Percentiles rank a stretch among this genome's conserved stretches.
Conservation (phyloP, 1,284 basidiomycete genomes). For the Anthracocystis setariae region DNA sequence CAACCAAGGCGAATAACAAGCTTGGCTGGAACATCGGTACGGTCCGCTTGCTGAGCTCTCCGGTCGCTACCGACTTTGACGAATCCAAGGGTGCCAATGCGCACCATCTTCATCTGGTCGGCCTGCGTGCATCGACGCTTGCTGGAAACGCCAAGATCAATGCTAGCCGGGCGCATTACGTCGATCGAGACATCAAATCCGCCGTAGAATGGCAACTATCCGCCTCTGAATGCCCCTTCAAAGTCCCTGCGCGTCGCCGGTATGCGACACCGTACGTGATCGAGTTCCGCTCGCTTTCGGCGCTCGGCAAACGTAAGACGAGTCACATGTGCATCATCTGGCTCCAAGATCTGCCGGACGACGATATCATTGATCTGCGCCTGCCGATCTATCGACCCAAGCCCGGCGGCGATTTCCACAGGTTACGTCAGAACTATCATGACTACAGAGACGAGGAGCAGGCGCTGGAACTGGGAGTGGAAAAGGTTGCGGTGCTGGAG, state of each 20-base stretch:
- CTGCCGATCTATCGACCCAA: constrained; percentile 45
- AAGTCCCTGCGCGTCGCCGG: constrained; percentile 42
- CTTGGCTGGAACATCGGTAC: constrained; percentile 53
- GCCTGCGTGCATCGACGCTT: constrained; percentile 35
- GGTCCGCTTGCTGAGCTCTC: constrained; percentile 30
- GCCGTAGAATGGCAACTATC: constrained; percentile 36
- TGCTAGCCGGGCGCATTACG: constrained; percentile 11
- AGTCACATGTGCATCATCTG: constrained; percentile 46
- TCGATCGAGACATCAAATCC: constrained; percentile 9
- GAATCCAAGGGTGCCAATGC: constrained; percentile 21
- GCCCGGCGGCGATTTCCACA: constrained; percentile 38
- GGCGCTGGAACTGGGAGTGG: constrained; percentile 35
- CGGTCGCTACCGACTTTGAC: constrained; percentile 41
- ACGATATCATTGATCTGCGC: constrained; percentile 30
- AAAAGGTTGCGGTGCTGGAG: constrained; percentile 31
- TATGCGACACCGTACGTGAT: constrained; percentile 49
- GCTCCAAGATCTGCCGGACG: constrained; percentile 53
- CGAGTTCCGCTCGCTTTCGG: constrained; percentile 41
- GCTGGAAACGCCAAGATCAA: constrained; percentile 31
- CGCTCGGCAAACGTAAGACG: constrained; percentile 31
- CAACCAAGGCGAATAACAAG: constrained; percentile 17
- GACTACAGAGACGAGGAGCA: constrained; percentile 35
- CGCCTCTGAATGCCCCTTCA: constrained; percentile 30
- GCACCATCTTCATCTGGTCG: constrained; percentile 19
- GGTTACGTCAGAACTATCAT: constrained; percentile 52